phyloP scores from a whole-genome alignment of 306 rosid species.

The Vigna angularis region DNA sequence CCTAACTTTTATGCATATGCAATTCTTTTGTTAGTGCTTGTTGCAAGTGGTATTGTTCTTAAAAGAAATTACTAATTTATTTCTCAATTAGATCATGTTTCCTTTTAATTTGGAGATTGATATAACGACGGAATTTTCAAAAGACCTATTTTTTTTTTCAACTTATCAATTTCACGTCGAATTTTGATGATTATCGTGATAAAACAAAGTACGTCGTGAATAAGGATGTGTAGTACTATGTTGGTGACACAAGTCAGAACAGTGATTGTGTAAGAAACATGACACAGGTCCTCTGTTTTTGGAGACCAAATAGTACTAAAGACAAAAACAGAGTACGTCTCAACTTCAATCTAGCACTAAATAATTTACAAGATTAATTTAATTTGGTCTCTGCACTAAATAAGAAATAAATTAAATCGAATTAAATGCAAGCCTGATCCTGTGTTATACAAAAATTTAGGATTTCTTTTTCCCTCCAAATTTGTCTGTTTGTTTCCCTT shows the following conservation, averaged over 20 bases:
- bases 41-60: no score
- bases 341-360: conserved; percentile 48
- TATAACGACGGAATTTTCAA: no score
- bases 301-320: background rate
- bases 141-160: no score
- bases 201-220: background rate
- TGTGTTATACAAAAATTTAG: conserved; percentile 54
- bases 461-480: conserved; percentile 39
- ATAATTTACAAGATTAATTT: conserved; percentile 41
- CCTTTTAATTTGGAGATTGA: no score
- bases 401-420: conserved; percentile 66
- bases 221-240: background rate
- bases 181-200: no score
- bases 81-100: no score
- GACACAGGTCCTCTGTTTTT: background rate
- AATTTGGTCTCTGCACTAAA: conserved; percentile 38
- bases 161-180: no score
- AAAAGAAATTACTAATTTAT: no score
- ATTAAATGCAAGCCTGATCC: conserved; percentile 57
- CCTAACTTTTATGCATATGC: no score
- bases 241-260: background rate
- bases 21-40: no score
- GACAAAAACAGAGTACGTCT: conserved; percentile 20
- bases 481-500: background rate
- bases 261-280: background rate